Percentiles rank a stretch among this genome's conserved stretches.
Conservation (phyloP, 148 eudicot species). For the Nepenthes mirabilis region DNA sequence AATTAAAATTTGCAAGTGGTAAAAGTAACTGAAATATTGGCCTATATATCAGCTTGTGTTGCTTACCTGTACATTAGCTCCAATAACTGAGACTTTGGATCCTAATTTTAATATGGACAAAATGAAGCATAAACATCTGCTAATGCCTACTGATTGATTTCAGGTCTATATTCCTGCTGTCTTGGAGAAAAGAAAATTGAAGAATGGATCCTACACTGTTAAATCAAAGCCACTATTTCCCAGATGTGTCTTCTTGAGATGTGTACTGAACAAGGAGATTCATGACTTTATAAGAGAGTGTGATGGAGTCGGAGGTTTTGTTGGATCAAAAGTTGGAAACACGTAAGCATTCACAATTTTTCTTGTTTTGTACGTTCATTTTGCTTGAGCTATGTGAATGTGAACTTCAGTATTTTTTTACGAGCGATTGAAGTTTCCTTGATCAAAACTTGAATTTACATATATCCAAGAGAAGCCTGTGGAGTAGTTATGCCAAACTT, state of each 20-base stretch:
- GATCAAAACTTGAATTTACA: too few relatives aligned
- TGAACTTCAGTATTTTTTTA: neutral
- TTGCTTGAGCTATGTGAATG: neutral
- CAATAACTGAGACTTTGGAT: too few relatives aligned
- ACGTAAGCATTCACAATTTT: constrained; percentile 45
- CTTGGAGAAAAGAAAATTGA: constrained; percentile 62
- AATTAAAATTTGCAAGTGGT: too few relatives aligned
- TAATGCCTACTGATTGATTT: constrained; percentile 12
- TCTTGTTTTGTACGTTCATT: neutral
- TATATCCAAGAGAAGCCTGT: too few relatives aligned
- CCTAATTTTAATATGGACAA: neutral
- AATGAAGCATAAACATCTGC: constrained; percentile 3
- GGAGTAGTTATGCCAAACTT: too few relatives aligned
- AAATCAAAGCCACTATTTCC: constrained; percentile 75
- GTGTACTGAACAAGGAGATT: constrained; percentile 75
- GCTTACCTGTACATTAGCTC: too few relatives aligned
- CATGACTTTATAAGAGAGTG: constrained; percentile 75
- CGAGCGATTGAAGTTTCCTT: neutral
- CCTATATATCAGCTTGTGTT: too few relatives aligned
- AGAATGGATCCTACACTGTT: constrained; percentile 58
- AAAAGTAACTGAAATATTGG: too few relatives aligned
- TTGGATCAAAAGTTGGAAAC: constrained; percentile 82
- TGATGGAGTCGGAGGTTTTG: constrained; percentile 72
- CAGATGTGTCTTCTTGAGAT: constrained; percentile 63
- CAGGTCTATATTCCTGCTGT: constrained; percentile 78